Evolutionary conservation across 1,284 basidiomycete species (phyloP), one percentile per base, ranked within the genome.

Genomic region (Peniophora sp.): DNA sequence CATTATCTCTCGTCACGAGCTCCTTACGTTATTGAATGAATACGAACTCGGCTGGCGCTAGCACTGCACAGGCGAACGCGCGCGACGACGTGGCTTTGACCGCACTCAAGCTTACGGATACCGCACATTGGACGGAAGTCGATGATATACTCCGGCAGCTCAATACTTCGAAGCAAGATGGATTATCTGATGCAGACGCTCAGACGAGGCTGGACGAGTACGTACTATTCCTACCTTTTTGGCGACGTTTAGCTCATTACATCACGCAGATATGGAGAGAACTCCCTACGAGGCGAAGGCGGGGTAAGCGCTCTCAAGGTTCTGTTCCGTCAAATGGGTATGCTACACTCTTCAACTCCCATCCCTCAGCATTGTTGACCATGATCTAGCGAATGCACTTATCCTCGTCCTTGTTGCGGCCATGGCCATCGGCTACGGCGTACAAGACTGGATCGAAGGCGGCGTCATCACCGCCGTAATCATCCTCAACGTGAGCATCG

Each of bases 391-490:
- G 3, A 72, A 72, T 54, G 68, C 69, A 1, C 54, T 70, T 41
- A 68, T 64, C 12, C 53, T 69, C 5, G 68, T 74, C 3, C 64
- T 79, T 48, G 65, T 85, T 51, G 75, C 75, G 34, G 81, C 81
- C 24, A 73, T 85, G 68, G 76, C 75, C 8, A 72, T 84, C n/a
- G 82, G 80, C 3, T 80, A 85, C 52, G 83, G 76, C 52, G 76
- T 79, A 22, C 66, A 73, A 57, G 78, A 80, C 51, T 87, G 75
- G 68, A 77, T 85, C 53, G 79, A 79, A 58, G 82, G 78, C 20
- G 81, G 76, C 47, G 83, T 85, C 36, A 79, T 85, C 52, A 77
- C 77, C 12, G 79, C 76, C 15, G 74, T 86, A 32, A 79, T 85
- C 34, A 63, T 75, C 34, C 65, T 83, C 49, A 82, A 81, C 61